Evolutionary conservation across 352 stramenopile genomes (phyloP).

Genomic region (Peronospora belbahrii): DNA sequence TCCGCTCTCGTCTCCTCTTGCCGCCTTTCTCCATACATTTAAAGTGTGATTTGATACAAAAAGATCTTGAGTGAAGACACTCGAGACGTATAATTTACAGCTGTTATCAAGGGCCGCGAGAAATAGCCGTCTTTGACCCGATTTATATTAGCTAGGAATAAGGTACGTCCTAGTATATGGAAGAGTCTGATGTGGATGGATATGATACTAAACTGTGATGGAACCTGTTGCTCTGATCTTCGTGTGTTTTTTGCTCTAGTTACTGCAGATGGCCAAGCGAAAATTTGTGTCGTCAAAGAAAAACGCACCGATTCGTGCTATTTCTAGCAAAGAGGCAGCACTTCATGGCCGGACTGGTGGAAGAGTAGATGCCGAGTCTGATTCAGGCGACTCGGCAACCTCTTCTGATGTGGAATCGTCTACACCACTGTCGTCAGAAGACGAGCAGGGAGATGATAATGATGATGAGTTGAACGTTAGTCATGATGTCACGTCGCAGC

Average conservation of each 20-base stretch:
- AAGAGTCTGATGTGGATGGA: neutral
- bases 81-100: neutral
- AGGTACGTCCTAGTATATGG: conserved; percentile 10
- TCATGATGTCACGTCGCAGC: conserved; percentile 10
- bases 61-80: conserved; percentile 9
- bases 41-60: neutral
- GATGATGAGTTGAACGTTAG: conserved; percentile 16
- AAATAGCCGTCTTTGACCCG: too few species aligned
- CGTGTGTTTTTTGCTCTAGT: neutral
- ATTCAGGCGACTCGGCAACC: conserved; percentile 22
- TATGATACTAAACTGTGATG: neutral
- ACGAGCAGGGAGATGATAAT: conserved; percentile 27
- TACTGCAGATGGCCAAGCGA: conserved; percentile 59
- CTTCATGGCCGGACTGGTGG: conserved; percentile 39
- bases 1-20: neutral
- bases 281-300: conserved; percentile 86
- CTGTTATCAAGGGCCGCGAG: too few species aligned
- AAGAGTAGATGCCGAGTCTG: conserved; percentile 16
- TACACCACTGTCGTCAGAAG: conserved; percentile 30
- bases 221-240: neutral
- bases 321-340: conserved; percentile 81
- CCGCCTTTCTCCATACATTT: conserved; percentile 1
- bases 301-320: conserved; percentile 66
- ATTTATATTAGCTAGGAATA: conserved; percentile 9
- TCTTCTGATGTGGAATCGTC: conserved; percentile 35